phyloP scores from a whole-genome alignment of 306 rosid genomes.

The Lotus japonicus region DNA sequence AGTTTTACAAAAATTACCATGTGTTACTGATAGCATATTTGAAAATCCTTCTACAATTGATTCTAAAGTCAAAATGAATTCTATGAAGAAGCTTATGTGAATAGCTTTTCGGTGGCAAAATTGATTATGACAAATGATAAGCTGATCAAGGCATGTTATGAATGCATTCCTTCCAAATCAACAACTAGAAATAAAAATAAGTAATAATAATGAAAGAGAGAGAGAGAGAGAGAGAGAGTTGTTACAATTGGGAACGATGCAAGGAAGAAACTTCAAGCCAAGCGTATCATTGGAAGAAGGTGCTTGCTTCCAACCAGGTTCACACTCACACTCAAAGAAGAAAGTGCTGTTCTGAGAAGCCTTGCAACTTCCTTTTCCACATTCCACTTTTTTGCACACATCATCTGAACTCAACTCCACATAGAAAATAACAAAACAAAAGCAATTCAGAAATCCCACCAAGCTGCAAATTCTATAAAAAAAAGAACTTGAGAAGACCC shows the following conservation, averaged over 20 bases:
- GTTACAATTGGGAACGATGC: conserved; percentile 79
- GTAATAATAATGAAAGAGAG: background rate
- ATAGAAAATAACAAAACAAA: background rate
- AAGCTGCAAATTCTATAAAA: background rate
- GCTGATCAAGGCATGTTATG: too few species aligned
- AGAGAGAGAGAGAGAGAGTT: background rate
- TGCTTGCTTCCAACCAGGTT: conserved; percentile 68
- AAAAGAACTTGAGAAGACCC: conserved; percentile 2
- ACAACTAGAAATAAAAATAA: background rate
- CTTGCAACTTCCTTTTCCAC: conserved; percentile 86
- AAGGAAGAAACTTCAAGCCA: conserved; percentile 62
- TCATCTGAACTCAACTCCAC: conserved; percentile 33
- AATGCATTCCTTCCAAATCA: background rate
- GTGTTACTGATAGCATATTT: too few species aligned
- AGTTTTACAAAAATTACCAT: background rate
- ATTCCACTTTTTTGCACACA: conserved; percentile 55
- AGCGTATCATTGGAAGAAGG: conserved; percentile 13
- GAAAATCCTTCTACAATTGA: too few species aligned
- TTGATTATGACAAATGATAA: too few species aligned
- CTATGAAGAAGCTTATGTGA: too few species aligned
- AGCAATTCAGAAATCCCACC: background rate
- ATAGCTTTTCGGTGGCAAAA: too few species aligned
- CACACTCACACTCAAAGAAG: conserved; percentile 65
- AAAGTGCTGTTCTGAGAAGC: conserved; percentile 45
- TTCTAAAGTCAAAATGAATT: too few species aligned